Evolutionary conservation across 2,329 filamentous ascomycete genomes (phyloP).

Genomic region (Colletotrichum liriopes): DNA sequence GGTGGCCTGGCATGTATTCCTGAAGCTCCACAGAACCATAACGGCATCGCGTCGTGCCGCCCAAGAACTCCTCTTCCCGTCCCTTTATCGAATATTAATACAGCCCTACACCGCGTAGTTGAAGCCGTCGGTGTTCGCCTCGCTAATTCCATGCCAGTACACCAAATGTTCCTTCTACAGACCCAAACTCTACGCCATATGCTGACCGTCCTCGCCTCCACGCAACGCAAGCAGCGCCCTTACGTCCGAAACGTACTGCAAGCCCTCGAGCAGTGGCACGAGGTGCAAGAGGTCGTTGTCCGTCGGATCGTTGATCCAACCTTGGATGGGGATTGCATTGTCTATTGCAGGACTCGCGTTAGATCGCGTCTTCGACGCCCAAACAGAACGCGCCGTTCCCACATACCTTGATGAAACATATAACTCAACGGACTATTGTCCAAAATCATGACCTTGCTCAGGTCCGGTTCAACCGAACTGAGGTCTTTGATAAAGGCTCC

Average conservation of each 20-base stretch:
- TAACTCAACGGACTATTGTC: slow-evolving; percentile 99
- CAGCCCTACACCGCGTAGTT: slow-evolving; percentile 36
- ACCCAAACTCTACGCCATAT: slow-evolving; percentile 59
- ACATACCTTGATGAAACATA: slow-evolving; percentile 95
- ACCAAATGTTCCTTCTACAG: slow-evolving; percentile 29
- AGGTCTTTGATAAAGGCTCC: slow-evolving; percentile 99
- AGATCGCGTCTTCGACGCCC: neutral
- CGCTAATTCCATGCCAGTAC: slow-evolving; percentile 39
- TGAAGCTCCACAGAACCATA: slow-evolving; percentile 1
- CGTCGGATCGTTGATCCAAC: slow-evolving; percentile 98
- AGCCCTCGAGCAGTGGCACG: slow-evolving; percentile 90
- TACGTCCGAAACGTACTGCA: slow-evolving; percentile 98
- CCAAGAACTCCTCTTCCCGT: neutral
- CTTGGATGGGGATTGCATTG: slow-evolving; percentile 98
- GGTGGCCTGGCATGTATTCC: slow-evolving; percentile 26
- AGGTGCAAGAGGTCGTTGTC: slow-evolving; percentile 96
- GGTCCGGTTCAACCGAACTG: slow-evolving; percentile 93
- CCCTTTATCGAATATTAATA: slow-evolving; percentile 39
- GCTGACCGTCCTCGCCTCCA: slow-evolving; percentile 84
- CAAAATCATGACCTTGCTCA: slow-evolving; percentile 98
- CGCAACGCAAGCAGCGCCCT: slow-evolving; percentile 90
- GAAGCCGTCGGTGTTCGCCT: slow-evolving; percentile 35
- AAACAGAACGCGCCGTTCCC: neutral
- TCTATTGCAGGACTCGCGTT: slow-evolving; percentile 68
- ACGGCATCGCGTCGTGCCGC: slow-evolving; percentile 6